phyloP scores from a whole-genome alignment of 2,329 filamentous ascomycete species.

The Colletotrichum musicola region DNA sequence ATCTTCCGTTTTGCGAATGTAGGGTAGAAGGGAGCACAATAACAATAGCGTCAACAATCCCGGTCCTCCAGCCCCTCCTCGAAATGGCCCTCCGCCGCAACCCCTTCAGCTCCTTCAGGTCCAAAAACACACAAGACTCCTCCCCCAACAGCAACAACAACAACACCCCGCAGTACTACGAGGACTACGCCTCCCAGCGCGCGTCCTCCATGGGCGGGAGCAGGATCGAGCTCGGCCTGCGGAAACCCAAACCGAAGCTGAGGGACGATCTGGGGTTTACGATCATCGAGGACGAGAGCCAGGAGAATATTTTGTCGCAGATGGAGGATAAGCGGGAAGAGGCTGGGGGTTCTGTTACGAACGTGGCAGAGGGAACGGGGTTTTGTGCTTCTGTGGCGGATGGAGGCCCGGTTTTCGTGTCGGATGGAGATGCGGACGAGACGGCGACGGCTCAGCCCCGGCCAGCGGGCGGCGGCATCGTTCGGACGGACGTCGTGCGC shows the following conservation, averaged over 20 bases:
- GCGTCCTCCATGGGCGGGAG: slow-evolving; percentile 1
- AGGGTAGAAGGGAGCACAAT: slow-evolving; percentile 50
- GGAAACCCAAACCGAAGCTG: slow-evolving; percentile 28
- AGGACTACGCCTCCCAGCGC: not conserved
- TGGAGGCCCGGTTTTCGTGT: not conserved
- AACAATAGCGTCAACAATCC: slow-evolving; percentile 52
- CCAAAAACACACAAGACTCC: not conserved
- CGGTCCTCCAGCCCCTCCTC: slow-evolving; percentile 48
- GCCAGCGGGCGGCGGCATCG: slow-evolving; percentile 5
- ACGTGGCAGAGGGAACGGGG: too few relatives aligned
- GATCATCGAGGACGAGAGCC: slow-evolving; percentile 37
- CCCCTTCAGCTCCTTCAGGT: slow-evolving; percentile 7
- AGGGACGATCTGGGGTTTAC: slow-evolving; percentile 37
- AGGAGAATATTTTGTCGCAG: slow-evolving; percentile 32
- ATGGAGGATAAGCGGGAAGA: not conserved
- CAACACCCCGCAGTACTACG: slow-evolving; percentile 7
- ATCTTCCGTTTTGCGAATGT: not conserved
- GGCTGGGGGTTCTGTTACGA: too few relatives aligned
- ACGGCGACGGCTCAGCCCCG: not conserved
- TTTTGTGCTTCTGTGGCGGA: too few relatives aligned
- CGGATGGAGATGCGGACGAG: not conserved
- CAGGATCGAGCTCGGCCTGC: slow-evolving; percentile 33
- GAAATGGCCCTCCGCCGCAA: slow-evolving; percentile 12
- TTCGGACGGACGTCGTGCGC: slow-evolving; percentile 33
- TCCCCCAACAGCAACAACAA: not conserved